phyloP scores from a whole-genome alignment of 1,284 basidiomycete species.

The Stygiomarasmius scandens region DNA sequence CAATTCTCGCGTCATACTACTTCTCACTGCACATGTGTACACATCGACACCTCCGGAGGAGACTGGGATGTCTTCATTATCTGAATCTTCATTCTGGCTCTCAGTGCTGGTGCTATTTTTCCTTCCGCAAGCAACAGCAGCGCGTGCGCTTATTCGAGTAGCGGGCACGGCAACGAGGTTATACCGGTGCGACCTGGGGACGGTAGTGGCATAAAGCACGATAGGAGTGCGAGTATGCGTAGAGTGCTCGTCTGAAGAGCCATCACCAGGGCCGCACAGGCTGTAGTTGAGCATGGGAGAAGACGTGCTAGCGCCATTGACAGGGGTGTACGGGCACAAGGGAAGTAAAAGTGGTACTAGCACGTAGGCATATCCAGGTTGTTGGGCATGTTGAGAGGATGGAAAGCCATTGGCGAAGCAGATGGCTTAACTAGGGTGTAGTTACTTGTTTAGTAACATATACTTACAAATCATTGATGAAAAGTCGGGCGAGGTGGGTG shows the following conservation, averaged over 20 bases:
- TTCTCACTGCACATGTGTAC: too few relatives aligned
- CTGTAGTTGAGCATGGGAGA: constrained; percentile 69
- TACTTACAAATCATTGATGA: constrained; percentile 48
- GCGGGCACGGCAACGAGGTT: constrained; percentile 66
- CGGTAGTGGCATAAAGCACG: constrained; percentile 54
- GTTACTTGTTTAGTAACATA: background rate
- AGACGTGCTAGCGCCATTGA: constrained; percentile 61
- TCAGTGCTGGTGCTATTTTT: constrained; percentile 47
- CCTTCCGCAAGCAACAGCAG: constrained; percentile 36
- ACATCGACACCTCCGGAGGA: constrained; percentile 49
- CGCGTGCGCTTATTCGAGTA: constrained; percentile 44
- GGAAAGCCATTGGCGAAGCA: constrained; percentile 58
- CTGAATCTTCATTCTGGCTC: constrained; percentile 64
- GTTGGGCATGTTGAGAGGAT: constrained; percentile 59
- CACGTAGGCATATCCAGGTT: constrained; percentile 70
- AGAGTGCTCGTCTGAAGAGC: constrained; percentile 60
- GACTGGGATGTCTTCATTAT: constrained; percentile 64
- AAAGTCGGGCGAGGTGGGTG: constrained; percentile 39
- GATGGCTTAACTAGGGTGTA: constrained; percentile 36
- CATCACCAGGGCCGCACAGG: constrained; percentile 61
- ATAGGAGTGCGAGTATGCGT: constrained; percentile 63
- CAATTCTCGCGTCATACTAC: too few relatives aligned
- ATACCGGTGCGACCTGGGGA: constrained; percentile 73
- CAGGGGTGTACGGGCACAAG: constrained; percentile 63
- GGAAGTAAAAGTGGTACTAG: constrained; percentile 56